These are phyloP conservation scores for Populus euphratica DNA, from an alignment of 345 rosid species.

Conservation along the genomic window DNA sequence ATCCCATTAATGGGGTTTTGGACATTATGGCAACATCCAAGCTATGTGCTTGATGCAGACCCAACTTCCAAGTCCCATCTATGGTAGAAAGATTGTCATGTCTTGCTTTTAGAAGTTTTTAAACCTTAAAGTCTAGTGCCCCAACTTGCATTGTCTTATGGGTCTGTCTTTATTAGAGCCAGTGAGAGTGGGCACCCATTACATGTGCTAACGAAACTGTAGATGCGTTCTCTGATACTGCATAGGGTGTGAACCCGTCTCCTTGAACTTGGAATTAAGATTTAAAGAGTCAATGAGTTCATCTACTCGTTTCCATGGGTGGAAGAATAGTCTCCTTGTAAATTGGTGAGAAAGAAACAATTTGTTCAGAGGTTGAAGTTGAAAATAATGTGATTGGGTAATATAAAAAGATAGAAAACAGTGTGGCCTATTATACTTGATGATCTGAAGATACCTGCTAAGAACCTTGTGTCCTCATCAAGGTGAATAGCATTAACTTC, in stretches of 20 bases:
- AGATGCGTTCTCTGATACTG: neutral
- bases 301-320: neutral
- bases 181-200: neutral
- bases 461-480: neutral
- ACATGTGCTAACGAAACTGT: neutral
- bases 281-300: neutral
- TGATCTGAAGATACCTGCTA: neutral
- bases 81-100: slow-evolving; percentile 2
- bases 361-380: neutral
- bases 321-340: neutral
- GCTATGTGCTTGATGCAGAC: neutral
- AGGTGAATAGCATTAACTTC: neutral
- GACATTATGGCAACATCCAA: neutral
- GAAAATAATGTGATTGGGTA: neutral
- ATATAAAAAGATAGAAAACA: neutral
- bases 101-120: neutral
- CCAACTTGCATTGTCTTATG: neutral
- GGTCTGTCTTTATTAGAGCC: neutral
- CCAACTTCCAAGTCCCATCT: neutral
- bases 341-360: neutral
- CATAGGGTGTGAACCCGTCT: neutral
- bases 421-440: neutral
- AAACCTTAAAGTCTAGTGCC: neutral
- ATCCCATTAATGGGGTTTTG: neutral
- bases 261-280: neutral